Evolutionary conservation across 2,329 filamentous ascomycete genomes (phyloP), one percentile per base, ranked within the genome.

Genomic region (Penicillium sp.): DNA sequence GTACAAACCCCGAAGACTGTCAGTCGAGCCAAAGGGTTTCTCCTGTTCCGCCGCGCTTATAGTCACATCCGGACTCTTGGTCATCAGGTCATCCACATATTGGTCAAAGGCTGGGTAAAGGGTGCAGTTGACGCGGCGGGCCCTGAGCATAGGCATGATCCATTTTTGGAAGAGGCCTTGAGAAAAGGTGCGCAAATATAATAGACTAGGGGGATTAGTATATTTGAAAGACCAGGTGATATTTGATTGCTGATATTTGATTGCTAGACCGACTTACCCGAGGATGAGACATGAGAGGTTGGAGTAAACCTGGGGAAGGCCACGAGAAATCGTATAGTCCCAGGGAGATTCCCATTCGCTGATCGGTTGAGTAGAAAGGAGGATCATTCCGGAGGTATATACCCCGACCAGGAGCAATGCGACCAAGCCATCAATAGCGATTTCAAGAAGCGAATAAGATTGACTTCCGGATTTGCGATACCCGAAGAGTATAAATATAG

Each of bases 261-360:
- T 33, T 25, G 8, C 15, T 13, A 0, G n/a, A 31, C 27, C n/a
- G 1, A 51, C 49, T 34, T 33, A 51, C 49, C 29, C 8, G 39
- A 51, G 27, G 8, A 51, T 13, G 10, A 51, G 3, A 33, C 49
- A 51, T 25, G 49, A 44, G 15, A 51, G 49, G 29, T 51, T 51
- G 15, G 49, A 51, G 31, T 51, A 51, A 29, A 51, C 6, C 38
- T 51, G 49, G 9, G 49, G 49, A 33, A 51, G 33, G 8, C 36
- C 21, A 34, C 29, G 38, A 19, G 21, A 29, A 16, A 51, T 5
- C 27, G 15, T 43, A 15, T 43, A 51, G 38, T 40, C 29, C 7
- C 9, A n/a, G n/a, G 5, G 13, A 40, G 7, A 19, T 13, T 5
- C 19, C 48, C 48, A 50, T 31, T n/a, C 10, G 16, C 15, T 11